phyloP scores from a whole-genome alignment of 75 land plant genomes.

The Cunninghamia lanceolata region DNA sequence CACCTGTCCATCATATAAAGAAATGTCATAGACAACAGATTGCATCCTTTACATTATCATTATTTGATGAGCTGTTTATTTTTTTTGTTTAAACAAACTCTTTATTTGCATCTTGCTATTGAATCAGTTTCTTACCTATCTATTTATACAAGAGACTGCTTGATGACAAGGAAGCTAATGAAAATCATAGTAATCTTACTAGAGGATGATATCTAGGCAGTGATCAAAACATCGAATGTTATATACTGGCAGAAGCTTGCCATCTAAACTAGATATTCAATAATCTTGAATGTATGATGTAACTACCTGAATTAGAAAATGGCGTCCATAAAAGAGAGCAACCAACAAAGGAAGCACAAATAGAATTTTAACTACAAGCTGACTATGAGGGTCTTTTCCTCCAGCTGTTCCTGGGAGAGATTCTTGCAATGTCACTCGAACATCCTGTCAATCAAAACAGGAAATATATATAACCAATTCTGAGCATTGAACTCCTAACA shows the following conservation, averaged over 20 bases:
- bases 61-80: not conserved
- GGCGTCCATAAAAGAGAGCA: conserved; percentile 50
- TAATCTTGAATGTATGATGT: not conserved
- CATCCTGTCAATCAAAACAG: conserved; percentile 34
- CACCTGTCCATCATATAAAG: conserved; percentile 14
- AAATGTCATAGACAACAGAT: conserved; percentile 5
- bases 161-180: conserved; percentile 7
- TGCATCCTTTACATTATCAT: not conserved
- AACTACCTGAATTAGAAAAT: conserved; percentile 58
- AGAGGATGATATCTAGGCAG: not conserved
- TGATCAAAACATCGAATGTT: not conserved
- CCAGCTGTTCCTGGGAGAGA: conserved; percentile 85
- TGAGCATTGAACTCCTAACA: not conserved
- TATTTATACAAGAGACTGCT: not conserved
- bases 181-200: not conserved
- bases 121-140: not conserved
- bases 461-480: conserved; percentile 2
- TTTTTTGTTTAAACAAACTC: not conserved
- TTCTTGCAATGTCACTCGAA: conserved; percentile 59
- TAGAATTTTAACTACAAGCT: conserved; percentile 59
- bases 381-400: conserved; percentile 65
- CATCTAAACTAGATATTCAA: not conserved
- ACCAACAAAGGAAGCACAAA: conserved; percentile 58
- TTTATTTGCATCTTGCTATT: conserved; percentile 1
- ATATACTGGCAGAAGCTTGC: not conserved